Percentiles rank a stretch among this genome's conserved stretches.
phyloP scores from a whole-genome alignment of 768 basidiomycete species.

The Auricularia heimuer region DNA sequence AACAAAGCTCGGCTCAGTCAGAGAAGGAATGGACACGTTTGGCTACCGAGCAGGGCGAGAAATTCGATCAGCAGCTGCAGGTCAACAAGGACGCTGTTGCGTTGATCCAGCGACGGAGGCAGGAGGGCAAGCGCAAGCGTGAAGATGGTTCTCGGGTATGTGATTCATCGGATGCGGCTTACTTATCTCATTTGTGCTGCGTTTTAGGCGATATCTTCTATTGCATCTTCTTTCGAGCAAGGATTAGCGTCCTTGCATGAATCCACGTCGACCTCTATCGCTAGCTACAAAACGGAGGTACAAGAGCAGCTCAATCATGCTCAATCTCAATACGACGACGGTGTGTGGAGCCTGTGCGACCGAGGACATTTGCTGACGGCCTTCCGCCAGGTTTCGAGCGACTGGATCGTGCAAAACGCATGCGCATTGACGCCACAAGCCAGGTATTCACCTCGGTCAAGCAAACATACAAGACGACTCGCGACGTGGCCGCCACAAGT shows the following conservation, averaged over 20 bases:
- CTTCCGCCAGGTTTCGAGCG: conserved; percentile 45
- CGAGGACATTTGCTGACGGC: background rate
- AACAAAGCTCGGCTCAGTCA: conserved; percentile 45
- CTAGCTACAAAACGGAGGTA: background rate
- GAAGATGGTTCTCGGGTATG: conserved; percentile 53
- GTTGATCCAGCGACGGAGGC: conserved; percentile 35
- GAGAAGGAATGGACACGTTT: conserved; percentile 42
- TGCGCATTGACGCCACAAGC: conserved; percentile 41
- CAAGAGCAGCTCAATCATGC: conserved; percentile 31
- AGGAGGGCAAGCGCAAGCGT: conserved; percentile 43
- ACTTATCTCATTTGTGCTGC: background rate
- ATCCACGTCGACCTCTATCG: conserved; percentile 1
- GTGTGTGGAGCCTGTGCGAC: conserved; percentile 21
- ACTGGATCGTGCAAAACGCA: conserved; percentile 53
- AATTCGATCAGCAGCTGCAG: conserved; percentile 32
- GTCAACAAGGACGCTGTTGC: conserved; percentile 33
- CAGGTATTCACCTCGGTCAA: conserved; percentile 29
- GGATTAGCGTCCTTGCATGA: conserved; percentile 4
- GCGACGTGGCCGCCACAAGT: conserved; percentile 35
- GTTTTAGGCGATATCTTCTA: conserved; percentile 1
- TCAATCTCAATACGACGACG: conserved; percentile 33
- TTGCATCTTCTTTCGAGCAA: background rate
- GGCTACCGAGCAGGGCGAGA: conserved; percentile 36
- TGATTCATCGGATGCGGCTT: conserved; percentile 11
- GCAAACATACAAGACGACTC: conserved; percentile 26